Evolutionary conservation across 345 rosid genomes (phyloP), one percentile per base, ranked within the genome.

Genomic region (Trapa incisa): DNA sequence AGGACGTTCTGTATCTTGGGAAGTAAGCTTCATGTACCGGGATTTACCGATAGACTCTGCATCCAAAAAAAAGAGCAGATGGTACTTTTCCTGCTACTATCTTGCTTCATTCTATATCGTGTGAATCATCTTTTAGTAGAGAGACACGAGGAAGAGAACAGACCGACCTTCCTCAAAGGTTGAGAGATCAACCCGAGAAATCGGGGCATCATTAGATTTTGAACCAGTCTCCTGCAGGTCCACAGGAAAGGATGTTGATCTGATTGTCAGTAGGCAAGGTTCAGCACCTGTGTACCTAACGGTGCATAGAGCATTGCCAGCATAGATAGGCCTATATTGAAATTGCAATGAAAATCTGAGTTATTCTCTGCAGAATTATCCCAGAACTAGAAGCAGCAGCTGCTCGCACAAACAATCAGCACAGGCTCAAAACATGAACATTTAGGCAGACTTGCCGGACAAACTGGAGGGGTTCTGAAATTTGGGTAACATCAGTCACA

Each of bases 291-390:
- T 82, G 68, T 94, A 94, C 67, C 75, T 81, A 65, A 91, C 91
- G 48, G 86, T 84, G 77, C 91, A 91, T 52, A 94, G 88, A 3
- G 96, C 99, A 75, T 94, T 94, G 79, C 99, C 99, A 12, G 99
- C 99, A 82, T 91, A 94, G 72, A 94, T 91, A 65, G 99, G 99
- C 85, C 99, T 94, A 84, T 54, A 72, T 64, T 10, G 63, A 16
- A 58, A 32, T 32, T 6, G 33, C 63, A 58, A 1, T 7, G 63
- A 58, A 22, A 16, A 16, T 50, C 17, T 16, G 56, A 50, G 56
- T 45, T 45, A 45, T n/a, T 3, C 57, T 52, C 32, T 52, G 6
- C 3, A 8, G 1, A 52, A 52, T 52, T n/a, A 29, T n/a, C 57
- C 57, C 3, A 52, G 57, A 52, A 52, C 15, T 22, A n/a, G 17